A percentile compares a stretch with the other conserved stretches of the same genome.
Conservation (phyloP, 1,284 basidiomycete genomes). For the Rhodotorula sp. region DNA sequence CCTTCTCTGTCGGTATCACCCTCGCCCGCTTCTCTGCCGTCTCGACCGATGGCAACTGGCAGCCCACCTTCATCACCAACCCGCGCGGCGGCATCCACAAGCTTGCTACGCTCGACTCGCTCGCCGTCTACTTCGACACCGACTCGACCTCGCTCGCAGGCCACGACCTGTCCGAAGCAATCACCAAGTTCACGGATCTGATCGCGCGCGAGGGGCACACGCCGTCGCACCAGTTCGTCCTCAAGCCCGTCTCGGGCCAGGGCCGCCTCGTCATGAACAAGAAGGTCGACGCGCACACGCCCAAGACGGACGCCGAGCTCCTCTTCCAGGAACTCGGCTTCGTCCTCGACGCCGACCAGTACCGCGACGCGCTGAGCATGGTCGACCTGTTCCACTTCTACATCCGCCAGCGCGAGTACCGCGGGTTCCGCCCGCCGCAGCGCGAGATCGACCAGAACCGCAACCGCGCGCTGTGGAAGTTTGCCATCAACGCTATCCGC, state of each 20-base stretch:
- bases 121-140: conserved; percentile 96
- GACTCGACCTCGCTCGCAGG: conserved; percentile 81
- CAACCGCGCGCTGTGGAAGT: conserved; percentile 73
- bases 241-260: conserved; percentile 94
- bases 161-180: conserved; percentile 62
- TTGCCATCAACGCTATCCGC: conserved; percentile 79
- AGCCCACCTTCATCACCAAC: conserved; percentile 92
- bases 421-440: conserved; percentile 58
- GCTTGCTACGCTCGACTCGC: conserved; percentile 82
- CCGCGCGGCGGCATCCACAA: conserved; percentile 88
- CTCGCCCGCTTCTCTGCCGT: conserved; percentile 88
- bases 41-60: conserved; percentile 91
- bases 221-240: conserved; percentile 84
- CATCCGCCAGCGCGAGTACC: conserved; percentile 85
- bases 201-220: conserved; percentile 59
- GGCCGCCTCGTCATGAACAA: conserved; percentile 81
- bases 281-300: conserved; percentile 65
- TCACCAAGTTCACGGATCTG: conserved; percentile 75
- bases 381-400: conserved; percentile 98
- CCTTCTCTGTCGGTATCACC: conserved; percentile 90
- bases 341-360: conserved; percentile 90
- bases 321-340: conserved; percentile 94
- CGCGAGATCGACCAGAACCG: conserved; percentile 66
- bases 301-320: conserved; percentile 85
- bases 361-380: conserved; percentile 89